These are phyloP conservation scores for Hypoxylon sp. DNA, from an alignment of 2,329 filamentous ascomycete species.

Conservation along the genomic window DNA sequence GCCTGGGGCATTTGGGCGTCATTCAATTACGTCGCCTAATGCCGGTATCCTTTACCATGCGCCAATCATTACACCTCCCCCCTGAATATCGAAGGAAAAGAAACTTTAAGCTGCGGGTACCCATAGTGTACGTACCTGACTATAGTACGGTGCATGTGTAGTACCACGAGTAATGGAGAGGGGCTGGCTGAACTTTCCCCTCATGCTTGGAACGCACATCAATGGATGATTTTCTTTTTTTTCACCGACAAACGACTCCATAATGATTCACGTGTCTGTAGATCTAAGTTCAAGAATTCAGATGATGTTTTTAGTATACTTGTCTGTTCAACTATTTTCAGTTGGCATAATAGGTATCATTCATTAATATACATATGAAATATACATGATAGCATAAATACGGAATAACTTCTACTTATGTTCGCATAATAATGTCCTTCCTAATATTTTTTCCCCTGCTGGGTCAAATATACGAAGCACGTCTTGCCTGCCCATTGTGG, in stretches of 20 bases:
- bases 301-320: background rate
- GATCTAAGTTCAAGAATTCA: background rate
- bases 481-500: conserved; percentile 27
- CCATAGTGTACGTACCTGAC: background rate
- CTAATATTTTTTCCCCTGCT: conserved; percentile 22
- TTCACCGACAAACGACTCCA: conserved; percentile 11
- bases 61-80: conserved; percentile 37
- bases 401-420: conserved; percentile 11
- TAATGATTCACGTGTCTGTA: conserved; percentile 5
- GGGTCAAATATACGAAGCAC: conserved; percentile 27
- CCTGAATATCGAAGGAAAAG: conserved; percentile 34
- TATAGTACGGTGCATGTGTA: background rate
- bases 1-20: conserved; percentile 23
- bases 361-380: background rate
- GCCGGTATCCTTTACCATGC: conserved; percentile 33
- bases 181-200: conserved; percentile 14
- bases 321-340: background rate
- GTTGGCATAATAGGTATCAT: conserved; percentile 2
- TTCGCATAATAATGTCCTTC: conserved; percentile 34
- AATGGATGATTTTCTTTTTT: conserved; percentile 19
- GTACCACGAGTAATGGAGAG: conserved; percentile 2
- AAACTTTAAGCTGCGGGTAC: conserved; percentile 10
- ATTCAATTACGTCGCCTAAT: conserved; percentile 43
- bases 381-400: background rate
- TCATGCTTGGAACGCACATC: conserved; percentile 17